These are phyloP conservation scores for Pseudogymnoascus verrucosus DNA, from an alignment of 2,329 filamentous ascomycete species.

Conservation along the genomic window DNA sequence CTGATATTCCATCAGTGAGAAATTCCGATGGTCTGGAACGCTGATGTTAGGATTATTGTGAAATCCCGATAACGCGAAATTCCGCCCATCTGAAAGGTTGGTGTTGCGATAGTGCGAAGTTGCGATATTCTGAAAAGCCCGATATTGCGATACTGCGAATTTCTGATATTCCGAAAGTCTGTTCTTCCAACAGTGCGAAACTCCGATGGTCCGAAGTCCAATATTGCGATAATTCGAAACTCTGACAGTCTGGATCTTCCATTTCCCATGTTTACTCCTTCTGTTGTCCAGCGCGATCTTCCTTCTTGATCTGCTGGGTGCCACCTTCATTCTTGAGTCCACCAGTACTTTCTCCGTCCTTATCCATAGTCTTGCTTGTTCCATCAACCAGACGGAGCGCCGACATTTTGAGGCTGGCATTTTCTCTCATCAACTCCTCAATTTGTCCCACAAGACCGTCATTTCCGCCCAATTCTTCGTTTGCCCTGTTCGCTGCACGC, in stretches of 20 bases:
- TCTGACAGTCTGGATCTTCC: not conserved
- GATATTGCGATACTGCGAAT: not conserved
- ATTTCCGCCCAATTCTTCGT: not conserved
- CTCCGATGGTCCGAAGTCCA: no score
- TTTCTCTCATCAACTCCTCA: not conserved
- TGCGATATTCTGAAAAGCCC: not conserved
- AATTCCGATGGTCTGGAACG: not conserved
- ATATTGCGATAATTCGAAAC: not conserved
- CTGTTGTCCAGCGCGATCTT: not conserved
- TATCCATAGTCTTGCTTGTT: not conserved
- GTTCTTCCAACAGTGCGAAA: no score
- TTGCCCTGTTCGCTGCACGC: not conserved
- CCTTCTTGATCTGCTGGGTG: not conserved
- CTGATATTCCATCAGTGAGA: not conserved
- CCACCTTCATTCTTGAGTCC: not conserved
- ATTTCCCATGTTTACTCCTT: not conserved
- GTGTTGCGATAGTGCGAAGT: not conserved
- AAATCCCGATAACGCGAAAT: not conserved
- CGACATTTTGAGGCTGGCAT: not conserved
- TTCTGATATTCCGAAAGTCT: not conserved
- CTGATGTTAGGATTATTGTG: not conserved
- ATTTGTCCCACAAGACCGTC: not conserved
- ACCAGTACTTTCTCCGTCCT: not conserved
- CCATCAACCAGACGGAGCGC: not conserved
- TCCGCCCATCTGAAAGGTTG: no score